Evolutionary conservation across 495 filamentous ascomycete genomes (phyloP).

Genomic region (Podospora didyma): DNA sequence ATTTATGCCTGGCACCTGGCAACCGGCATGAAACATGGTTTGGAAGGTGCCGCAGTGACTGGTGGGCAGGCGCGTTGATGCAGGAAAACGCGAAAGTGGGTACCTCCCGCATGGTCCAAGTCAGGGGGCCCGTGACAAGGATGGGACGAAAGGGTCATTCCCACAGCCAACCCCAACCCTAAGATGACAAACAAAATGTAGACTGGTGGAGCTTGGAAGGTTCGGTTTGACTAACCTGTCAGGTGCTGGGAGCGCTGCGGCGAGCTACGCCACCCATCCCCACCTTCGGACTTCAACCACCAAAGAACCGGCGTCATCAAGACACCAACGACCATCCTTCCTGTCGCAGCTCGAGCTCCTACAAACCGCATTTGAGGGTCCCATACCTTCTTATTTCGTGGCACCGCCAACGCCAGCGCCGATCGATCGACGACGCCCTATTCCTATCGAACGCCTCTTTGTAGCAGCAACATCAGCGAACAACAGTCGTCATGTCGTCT

Average conservation of each 20-base stretch:
- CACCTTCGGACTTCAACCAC: background rate
- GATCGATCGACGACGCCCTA: background rate
- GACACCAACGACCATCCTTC: background rate
- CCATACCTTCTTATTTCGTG: too few relatives aligned
- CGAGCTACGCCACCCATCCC: background rate
- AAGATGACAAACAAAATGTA: background rate
- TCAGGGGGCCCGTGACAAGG: too few relatives aligned
- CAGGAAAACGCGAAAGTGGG: background rate
- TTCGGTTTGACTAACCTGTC: background rate
- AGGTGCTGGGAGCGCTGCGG: background rate
- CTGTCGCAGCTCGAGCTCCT: background rate
- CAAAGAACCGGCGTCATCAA: background rate
- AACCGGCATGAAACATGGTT: too few relatives aligned
- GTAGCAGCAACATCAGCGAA: background rate
- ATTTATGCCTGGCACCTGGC: background rate
- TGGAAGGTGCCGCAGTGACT: background rate
- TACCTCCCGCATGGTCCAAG: background rate
- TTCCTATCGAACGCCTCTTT: background rate
- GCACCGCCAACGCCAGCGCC: too few relatives aligned
- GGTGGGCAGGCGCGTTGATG: too few relatives aligned
- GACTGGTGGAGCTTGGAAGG: background rate
- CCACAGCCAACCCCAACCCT: background rate
- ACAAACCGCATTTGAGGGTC: too few relatives aligned
- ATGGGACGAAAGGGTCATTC: too few relatives aligned
- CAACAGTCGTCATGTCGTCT: constrained; percentile 52